Evolutionary conservation across 1,284 basidiomycete genomes (phyloP).

Genomic region (Trametes versicolor): DNA sequence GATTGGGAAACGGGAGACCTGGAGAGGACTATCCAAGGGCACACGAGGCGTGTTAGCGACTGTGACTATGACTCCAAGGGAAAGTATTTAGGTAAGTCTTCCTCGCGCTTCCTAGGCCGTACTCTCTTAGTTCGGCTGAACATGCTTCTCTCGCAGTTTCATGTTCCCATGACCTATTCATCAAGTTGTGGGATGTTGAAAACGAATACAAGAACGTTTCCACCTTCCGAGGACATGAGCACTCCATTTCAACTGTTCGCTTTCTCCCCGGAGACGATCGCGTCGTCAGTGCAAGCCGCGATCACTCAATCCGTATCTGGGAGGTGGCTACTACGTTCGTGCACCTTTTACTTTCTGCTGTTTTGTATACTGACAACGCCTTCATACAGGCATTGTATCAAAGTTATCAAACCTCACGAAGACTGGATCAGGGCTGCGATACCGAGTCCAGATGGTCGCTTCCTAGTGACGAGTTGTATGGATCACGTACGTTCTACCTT

Average conservation of each 20-base stretch:
- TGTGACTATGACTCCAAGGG: slow-evolving; percentile 78
- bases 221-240: slow-evolving; percentile 80
- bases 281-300: slow-evolving; percentile 74
- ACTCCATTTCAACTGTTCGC: slow-evolving; percentile 71
- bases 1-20: slow-evolving; percentile 84
- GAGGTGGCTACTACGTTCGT: slow-evolving; percentile 72
- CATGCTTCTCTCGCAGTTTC: slow-evolving; percentile 55
- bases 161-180: slow-evolving; percentile 76
- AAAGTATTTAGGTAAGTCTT: slow-evolving; percentile 62
- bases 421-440: slow-evolving; percentile 73
- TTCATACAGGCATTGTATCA: slow-evolving; percentile 59
- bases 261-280: slow-evolving; percentile 76
- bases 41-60: slow-evolving; percentile 78
- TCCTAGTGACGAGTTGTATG: slow-evolving; percentile 69
- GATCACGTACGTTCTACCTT: slow-evolving; percentile 62
- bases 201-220: slow-evolving; percentile 77
- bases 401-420: slow-evolving; percentile 65
- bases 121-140: no score
- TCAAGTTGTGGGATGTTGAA: slow-evolving; percentile 79
- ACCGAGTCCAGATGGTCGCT: slow-evolving; percentile 65
- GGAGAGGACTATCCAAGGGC: slow-evolving; percentile 79
- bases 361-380: background rate
- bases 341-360: background rate
- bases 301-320: slow-evolving; percentile 78
- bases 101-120: background rate